Evolutionary conservation across 768 basidiomycete genomes (phyloP).

Genomic region (Pleurotus tuoliensis): DNA sequence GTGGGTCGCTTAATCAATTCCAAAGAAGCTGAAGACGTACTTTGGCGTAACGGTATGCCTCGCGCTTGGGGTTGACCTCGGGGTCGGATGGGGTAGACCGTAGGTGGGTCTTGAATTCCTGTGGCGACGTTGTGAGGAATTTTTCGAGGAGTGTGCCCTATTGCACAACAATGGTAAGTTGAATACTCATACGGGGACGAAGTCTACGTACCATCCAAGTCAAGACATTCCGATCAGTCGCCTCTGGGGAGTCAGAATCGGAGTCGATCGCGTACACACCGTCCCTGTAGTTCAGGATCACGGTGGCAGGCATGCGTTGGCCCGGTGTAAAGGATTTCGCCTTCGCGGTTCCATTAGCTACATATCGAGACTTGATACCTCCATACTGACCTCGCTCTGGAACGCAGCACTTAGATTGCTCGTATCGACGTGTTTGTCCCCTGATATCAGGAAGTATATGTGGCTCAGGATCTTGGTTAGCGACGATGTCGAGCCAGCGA

Average conservation of each 20-base stretch:
- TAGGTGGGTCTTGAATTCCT: constrained; percentile 58
- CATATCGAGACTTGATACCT: not conserved
- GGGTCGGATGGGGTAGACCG: constrained; percentile 30
- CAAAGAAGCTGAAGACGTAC: constrained; percentile 32
- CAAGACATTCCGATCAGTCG: constrained; percentile 63
- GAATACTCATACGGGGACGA: not conserved
- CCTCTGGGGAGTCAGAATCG: constrained; percentile 33
- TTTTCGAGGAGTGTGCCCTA: constrained; percentile 91
- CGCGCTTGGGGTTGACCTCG: constrained; percentile 38
- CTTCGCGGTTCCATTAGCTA: constrained; percentile 28
- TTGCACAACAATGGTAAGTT: not conserved
- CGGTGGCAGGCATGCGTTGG: constrained; percentile 71
- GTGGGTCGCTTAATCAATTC: not conserved
- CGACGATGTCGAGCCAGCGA: constrained; percentile 88
- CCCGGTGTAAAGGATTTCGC: constrained; percentile 67
- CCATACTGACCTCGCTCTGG: constrained; percentile 44
- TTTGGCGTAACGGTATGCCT: constrained; percentile 86
- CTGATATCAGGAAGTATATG: constrained; percentile 84
- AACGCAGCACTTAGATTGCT: constrained; percentile 60
- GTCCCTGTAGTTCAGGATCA: constrained; percentile 60
- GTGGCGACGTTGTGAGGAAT: constrained; percentile 65
- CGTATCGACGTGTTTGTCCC: constrained; percentile 62
- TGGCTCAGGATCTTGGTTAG: constrained; percentile 81
- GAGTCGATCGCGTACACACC: constrained; percentile 70
- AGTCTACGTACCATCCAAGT: constrained; percentile 60